Conservation (phyloP, 2,329 filamentous ascomycete genomes). For the Monilinia aucupariae region DNA sequence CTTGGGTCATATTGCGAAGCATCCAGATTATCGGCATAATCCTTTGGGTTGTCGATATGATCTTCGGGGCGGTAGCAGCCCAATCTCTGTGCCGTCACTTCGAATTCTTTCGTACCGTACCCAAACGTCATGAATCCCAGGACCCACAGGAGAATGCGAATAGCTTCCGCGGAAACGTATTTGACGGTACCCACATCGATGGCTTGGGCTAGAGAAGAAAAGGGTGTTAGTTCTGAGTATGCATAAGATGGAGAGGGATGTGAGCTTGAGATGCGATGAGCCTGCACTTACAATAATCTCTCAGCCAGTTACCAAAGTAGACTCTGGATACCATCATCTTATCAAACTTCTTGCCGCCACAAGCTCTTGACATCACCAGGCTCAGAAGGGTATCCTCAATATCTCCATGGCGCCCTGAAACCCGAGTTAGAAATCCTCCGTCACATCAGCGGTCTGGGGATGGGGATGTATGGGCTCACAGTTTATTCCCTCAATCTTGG, state of each 20-base stretch:
- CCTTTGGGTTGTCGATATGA: conserved; percentile 73
- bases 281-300: conserved; percentile 61
- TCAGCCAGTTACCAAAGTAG: conserved; percentile 95
- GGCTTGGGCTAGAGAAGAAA: conserved; percentile 54
- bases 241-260: not conserved
- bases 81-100: conserved; percentile 72
- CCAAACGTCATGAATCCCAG: conserved; percentile 87
- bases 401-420: conserved; percentile 73
- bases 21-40: conserved; percentile 85
- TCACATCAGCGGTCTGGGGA: not conserved
- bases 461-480: conserved; percentile 42
- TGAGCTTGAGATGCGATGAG: not conserved
- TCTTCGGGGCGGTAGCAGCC: conserved; percentile 79
- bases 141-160: conserved; percentile 82
- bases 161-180: conserved; percentile 82
- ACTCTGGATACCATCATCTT: conserved; percentile 84
- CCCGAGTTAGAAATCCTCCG: not conserved
- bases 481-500: conserved; percentile 77
- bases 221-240: not conserved
- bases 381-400: conserved; percentile 86
- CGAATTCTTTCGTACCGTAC: conserved; percentile 77
- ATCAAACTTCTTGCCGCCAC: conserved; percentile 72
- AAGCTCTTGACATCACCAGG: conserved; percentile 57
- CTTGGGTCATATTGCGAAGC: conserved; percentile 75
- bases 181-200: conserved; percentile 92